These are phyloP conservation scores for Suhomyces prunicola DNA, from an alignment of 805 yeast genomes.

Conservation along the genomic window DNA sequence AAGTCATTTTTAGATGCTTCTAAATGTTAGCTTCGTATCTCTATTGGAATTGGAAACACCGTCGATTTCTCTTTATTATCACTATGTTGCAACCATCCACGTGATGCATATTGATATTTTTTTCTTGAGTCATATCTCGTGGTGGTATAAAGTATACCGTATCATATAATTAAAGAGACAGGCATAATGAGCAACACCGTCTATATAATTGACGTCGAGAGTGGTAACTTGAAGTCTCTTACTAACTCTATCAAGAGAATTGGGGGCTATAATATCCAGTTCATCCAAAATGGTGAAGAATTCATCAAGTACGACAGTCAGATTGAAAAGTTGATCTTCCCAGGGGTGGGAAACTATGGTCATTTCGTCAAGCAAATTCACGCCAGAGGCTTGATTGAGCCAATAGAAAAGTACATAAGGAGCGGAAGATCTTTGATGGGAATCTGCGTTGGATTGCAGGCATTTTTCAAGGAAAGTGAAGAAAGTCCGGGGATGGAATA, in stretches of 20 bases:
- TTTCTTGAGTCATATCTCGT: not conserved
- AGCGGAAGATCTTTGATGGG: slow-evolving; percentile 93
- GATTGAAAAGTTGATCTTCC: slow-evolving; percentile 67
- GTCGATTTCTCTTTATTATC: not conserved
- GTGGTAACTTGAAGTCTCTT: slow-evolving; percentile 90
- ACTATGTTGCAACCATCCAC: not conserved
- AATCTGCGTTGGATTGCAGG: slow-evolving; percentile 93
- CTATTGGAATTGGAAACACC: not conserved
- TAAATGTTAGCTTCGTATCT: not conserved
- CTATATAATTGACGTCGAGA: slow-evolving; percentile 87
- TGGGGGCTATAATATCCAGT: slow-evolving; percentile 62
- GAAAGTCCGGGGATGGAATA: slow-evolving; percentile 67
- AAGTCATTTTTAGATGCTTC: too few species aligned
- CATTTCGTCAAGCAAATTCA: slow-evolving; percentile 78
- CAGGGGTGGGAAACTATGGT: slow-evolving; percentile 98
- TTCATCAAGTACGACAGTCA: slow-evolving; percentile 38
- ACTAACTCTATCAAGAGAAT: slow-evolving; percentile 78
- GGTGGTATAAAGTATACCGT: not conserved
- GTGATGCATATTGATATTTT: not conserved
- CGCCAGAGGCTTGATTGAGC: slow-evolving; percentile 59
- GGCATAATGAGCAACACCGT: slow-evolving; percentile 28
- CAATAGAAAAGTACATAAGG: slow-evolving; percentile 61
- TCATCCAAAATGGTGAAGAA: slow-evolving; percentile 59
- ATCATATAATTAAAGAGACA: not conserved
- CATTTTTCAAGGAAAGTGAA: slow-evolving; percentile 70